A percentile compares a stretch with the other conserved stretches of the same genome.
Conservation (phyloP, 495 filamentous ascomycete species). For the Aspergillus carlsbadensis region DNA sequence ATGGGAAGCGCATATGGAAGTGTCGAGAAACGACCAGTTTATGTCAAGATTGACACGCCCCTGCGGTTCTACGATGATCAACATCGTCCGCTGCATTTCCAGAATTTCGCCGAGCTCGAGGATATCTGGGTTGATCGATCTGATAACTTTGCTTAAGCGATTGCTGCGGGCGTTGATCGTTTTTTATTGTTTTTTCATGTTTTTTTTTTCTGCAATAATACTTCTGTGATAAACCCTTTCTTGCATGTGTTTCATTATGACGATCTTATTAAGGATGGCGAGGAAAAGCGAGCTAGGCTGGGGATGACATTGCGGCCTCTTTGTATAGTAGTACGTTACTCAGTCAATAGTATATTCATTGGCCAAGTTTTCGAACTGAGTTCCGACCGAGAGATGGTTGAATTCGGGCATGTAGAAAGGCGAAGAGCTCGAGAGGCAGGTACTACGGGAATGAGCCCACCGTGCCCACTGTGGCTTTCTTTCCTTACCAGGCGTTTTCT, state of each 20-base stretch:
- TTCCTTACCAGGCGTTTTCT: background rate
- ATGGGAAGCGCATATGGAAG: slow-evolving; percentile 86
- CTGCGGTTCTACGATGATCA: slow-evolving; percentile 86
- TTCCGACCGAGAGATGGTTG: background rate
- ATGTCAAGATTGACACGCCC: slow-evolving; percentile 93
- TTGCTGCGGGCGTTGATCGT: slow-evolving; percentile 24
- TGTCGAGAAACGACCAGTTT: slow-evolving; percentile 84
- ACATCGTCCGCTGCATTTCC: slow-evolving; percentile 92
- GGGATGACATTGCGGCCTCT: slow-evolving; percentile 6
- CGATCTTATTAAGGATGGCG: slow-evolving; percentile 23
- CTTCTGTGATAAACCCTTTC: background rate
- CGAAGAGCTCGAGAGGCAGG: background rate
- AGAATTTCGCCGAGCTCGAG: slow-evolving; percentile 87
- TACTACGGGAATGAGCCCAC: background rate
- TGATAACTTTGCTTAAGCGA: slow-evolving; percentile 76
- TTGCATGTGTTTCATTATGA: slow-evolving; percentile 18
- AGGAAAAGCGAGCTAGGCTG: slow-evolving; percentile 22
- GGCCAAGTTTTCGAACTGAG: background rate
- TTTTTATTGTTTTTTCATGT: slow-evolving; percentile 18
- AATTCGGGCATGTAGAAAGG: background rate
- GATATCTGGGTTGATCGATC: slow-evolving; percentile 84
- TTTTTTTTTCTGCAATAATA: slow-evolving; percentile 8
- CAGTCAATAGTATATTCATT: slow-evolving; percentile 2
- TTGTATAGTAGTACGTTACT: slow-evolving; percentile 14
- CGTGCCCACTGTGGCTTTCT: slow-evolving; percentile 4